Base-by-base conservation (phyloP, 2,329 filamentous ascomycete genomes). In the Plenodomus biglobosus region DNA sequence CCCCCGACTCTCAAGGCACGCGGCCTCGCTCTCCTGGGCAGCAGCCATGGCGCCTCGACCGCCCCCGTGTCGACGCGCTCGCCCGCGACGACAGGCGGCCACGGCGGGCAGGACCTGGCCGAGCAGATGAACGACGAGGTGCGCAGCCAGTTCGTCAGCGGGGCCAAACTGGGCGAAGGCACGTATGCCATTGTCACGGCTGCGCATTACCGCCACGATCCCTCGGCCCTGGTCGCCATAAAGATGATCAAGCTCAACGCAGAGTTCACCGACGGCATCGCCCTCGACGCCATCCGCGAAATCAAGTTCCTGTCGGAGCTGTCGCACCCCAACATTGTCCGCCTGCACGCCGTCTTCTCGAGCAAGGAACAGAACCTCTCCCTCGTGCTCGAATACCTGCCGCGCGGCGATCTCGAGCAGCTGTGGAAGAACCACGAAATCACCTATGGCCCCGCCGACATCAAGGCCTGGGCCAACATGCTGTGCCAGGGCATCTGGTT, bases 401-500 rank as follows among this genome's bases (percentile, higher is more conserved):
- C 92, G 0, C 83, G 90, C n/a, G 92, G 94, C 57, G 94, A 99
- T 73, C 81, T 99, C 21, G 90, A 97, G 73, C 90, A 92, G 81
- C 83, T 99, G 50, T 71, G 66, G 67, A 89, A 90, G 70, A 92
- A 97, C 73, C 85, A 82, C 22, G 82, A 86, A 38, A 86, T 96
- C 39, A 84, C 85, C 45, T 97, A 97, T 72, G 88, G 88, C 53
- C 83, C 85, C 10, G 88, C 89, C 16, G 94, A 99, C 72, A 91
- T 97, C 72, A 99, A 99, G 73, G 88, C 91, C 15, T 99, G 94
- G 94, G 95, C 96, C 86, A 89, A 88, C 55, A 97, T 97, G 94
- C 81, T 97, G n/a, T 83, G 83, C 21, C 85, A 92, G 36, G 94
- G 88, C 20, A 85, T 97, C 21, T 95, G 90, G 86, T 99, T 95